A percentile compares a stretch with the other conserved stretches of the same genome.
Evolutionary conservation across 2,329 filamentous ascomycete genomes (phyloP).

Genomic region (Neopestalotiopsis clavispora): DNA sequence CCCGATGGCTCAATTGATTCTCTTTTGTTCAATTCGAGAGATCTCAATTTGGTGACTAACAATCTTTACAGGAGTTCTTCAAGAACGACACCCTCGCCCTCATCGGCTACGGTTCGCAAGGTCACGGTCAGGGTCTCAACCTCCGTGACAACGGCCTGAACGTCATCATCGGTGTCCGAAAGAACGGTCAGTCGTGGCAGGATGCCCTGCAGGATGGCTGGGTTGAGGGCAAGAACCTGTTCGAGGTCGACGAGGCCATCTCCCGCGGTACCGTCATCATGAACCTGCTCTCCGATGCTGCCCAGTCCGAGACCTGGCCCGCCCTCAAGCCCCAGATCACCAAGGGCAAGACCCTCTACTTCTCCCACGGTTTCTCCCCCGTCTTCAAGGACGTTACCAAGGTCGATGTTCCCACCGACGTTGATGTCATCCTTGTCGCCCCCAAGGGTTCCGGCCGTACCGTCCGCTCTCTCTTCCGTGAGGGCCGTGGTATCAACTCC

Average conservation of each 20-base stretch:
- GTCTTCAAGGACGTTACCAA: conserved; percentile 99
- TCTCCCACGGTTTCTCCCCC: conserved; percentile 99
- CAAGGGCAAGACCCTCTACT: conserved; percentile 99
- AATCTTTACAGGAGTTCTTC: conserved; percentile 82
- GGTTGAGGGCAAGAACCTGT: conserved; percentile 98
- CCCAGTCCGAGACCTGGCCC: conserved; percentile 98
- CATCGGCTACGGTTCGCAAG: conserved; percentile 97
- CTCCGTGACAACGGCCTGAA: conserved; percentile 99
- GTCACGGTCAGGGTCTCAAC: conserved; percentile 99
- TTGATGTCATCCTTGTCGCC: conserved; percentile 99
- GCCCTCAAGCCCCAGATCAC: conserved; percentile 96
- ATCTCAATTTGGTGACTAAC: conserved; percentile 25
- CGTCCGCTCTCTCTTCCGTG: conserved; percentile 97
- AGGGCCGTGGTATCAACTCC: conserved; percentile 99
- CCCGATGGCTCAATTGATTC: neutral
- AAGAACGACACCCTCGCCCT: conserved; percentile 99
- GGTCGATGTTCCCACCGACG: conserved; percentile 92
- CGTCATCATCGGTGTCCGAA: conserved; percentile 98
- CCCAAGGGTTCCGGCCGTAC: conserved; percentile 99
- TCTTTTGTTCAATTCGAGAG: neutral
- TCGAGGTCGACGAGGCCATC: conserved; percentile 97
- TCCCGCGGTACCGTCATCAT: conserved; percentile 92
- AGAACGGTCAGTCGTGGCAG: conserved; percentile 98
- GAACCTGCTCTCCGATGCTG: conserved; percentile 98
- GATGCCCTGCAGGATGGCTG: conserved; percentile 97